Conservation (phyloP, 2,329 filamentous ascomycete genomes). For the Scedosporium boydii region DNA sequence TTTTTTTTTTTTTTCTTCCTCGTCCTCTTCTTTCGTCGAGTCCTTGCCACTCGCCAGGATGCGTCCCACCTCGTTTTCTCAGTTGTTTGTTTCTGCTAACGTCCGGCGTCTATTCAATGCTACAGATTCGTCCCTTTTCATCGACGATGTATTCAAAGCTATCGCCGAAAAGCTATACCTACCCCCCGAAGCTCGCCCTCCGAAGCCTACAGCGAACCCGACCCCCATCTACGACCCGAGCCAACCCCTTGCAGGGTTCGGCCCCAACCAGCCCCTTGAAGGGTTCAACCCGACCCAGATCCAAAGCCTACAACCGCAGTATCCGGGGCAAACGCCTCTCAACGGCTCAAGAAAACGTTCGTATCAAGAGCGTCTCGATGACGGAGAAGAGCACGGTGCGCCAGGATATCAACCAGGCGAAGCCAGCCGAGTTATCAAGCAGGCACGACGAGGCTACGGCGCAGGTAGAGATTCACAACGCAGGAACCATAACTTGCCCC, state of each 20-base stretch:
- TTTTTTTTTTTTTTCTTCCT: background rate
- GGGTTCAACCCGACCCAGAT: background rate
- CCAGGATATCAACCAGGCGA: background rate
- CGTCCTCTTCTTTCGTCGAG: too few species aligned
- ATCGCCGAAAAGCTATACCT: constrained; percentile 54
- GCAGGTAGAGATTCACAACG: background rate
- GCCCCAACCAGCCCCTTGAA: background rate
- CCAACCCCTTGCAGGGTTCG: background rate
- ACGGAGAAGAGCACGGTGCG: background rate
- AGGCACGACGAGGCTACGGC: background rate
- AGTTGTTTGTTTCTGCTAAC: too few species aligned
- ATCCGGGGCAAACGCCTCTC: background rate
- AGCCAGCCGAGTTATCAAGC: background rate
- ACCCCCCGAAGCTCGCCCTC: constrained; percentile 31
- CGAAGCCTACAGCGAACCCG: background rate
- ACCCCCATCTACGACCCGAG: background rate
- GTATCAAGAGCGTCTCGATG: background rate
- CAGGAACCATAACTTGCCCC: background rate
- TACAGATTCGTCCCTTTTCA: constrained; percentile 50
- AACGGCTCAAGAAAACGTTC: constrained; percentile 11
- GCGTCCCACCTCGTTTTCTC: background rate
- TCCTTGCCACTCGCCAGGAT: background rate
- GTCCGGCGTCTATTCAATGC: background rate
- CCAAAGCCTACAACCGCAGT: background rate
- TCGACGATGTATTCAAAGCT: constrained; percentile 60